phyloP scores from a whole-genome alignment of 768 basidiomycete genomes.

The Cantharellus anzutake region DNA sequence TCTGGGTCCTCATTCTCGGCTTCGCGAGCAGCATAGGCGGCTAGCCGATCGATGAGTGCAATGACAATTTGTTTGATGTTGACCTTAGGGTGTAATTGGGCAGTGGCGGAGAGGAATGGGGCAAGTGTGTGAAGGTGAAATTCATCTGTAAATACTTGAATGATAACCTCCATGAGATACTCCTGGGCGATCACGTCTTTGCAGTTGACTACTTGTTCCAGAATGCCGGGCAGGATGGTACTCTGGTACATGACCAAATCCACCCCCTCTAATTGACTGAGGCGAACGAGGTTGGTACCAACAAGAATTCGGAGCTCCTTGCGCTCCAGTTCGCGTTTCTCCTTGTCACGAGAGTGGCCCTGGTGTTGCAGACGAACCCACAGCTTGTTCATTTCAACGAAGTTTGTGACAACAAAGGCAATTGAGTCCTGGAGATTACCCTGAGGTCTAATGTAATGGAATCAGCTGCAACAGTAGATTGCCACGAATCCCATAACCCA shows the following conservation, averaged over 20 bases:
- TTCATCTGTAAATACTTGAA: constrained; percentile 98
- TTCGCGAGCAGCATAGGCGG: constrained; percentile 90
- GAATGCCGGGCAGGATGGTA: constrained; percentile 73
- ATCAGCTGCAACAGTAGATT: neutral
- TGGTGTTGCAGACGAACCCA: constrained; percentile 98
- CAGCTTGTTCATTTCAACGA: constrained; percentile 99
- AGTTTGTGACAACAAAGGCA: constrained; percentile 90
- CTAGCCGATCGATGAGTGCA: constrained; percentile 87
- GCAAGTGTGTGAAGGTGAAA: constrained; percentile 94
- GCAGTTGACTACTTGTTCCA: constrained; percentile 96
- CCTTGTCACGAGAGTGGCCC: constrained; percentile 90
- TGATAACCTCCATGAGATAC: constrained; percentile 98
- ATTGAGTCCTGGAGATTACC: constrained; percentile 93
- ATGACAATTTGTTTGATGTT: constrained; percentile 99
- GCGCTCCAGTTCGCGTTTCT: constrained; percentile 93
- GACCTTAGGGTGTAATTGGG: constrained; percentile 91
- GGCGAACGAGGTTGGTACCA: constrained; percentile 90
- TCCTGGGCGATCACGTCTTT: constrained; percentile 98
- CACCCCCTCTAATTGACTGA: constrained; percentile 91
- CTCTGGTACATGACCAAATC: constrained; percentile 81
- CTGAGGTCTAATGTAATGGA: constrained; percentile 32
- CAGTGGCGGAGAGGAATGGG: constrained; percentile 89
- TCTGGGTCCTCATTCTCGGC: constrained; percentile 94
- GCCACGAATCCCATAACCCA: constrained; percentile 17
- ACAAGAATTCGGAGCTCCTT: constrained; percentile 90